These are phyloP conservation scores for Colletotrichum echinochloae DNA, from an alignment of 2,329 filamentous ascomycete species.

Conservation along the genomic window DNA sequence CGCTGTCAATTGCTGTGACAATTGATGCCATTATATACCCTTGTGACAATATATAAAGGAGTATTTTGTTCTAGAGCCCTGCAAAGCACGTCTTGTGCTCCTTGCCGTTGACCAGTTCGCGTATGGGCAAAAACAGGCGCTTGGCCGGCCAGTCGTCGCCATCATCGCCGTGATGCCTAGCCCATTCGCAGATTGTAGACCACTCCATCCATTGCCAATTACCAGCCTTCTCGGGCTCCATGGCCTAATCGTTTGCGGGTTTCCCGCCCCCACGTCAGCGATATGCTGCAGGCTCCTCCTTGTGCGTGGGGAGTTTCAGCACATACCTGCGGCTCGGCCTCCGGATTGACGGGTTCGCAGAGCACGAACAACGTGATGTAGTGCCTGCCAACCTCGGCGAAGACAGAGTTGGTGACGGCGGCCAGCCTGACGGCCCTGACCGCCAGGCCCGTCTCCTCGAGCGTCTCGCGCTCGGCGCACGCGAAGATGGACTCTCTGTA, in stretches of 20 bases:
- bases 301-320: too few relatives aligned
- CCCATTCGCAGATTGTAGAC: constrained; percentile 38
- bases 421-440: constrained; percentile 28
- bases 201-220: constrained; percentile 62
- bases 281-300: background rate
- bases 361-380: constrained; percentile 40
- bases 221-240: constrained; percentile 64
- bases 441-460: constrained; percentile 40
- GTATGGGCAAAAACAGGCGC: constrained; percentile 3
- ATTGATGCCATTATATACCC: too few relatives aligned
- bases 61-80: background rate
- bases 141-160: constrained; percentile 6
- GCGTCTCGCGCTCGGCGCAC: constrained; percentile 40
- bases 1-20: too few relatives aligned
- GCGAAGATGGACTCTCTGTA: constrained; percentile 35
- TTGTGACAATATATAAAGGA: too few relatives aligned
- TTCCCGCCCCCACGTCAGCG: background rate
- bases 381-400: constrained; percentile 37
- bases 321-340: constrained; percentile 24
- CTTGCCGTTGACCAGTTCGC: background rate
- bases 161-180: constrained; percentile 2
- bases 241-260: constrained; percentile 44
- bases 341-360: constrained; percentile 11
- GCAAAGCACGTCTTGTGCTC: constrained; percentile 3
- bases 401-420: constrained; percentile 39